phyloP scores from a whole-genome alignment of 2,329 filamentous ascomycete genomes.

The Fusarium marasasianum region DNA sequence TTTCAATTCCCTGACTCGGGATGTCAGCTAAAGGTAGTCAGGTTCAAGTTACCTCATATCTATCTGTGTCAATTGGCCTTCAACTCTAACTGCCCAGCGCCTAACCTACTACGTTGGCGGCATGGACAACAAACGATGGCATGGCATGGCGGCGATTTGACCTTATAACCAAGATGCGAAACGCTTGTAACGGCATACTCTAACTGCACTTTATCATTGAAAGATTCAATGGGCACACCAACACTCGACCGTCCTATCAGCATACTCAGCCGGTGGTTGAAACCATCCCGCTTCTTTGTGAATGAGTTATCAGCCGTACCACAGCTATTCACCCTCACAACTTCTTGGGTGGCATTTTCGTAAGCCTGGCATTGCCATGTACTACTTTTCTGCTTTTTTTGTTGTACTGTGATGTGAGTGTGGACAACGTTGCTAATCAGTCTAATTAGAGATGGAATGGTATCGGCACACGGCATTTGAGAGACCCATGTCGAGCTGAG shows the following conservation, averaged over 20 bases:
- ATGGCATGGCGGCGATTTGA: background rate
- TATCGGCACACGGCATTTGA: background rate
- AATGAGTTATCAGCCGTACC: background rate
- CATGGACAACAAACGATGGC: background rate
- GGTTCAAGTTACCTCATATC: background rate
- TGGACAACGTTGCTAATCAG: background rate
- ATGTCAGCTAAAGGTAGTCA: background rate
- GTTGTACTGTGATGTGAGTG: background rate
- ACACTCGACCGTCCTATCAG: background rate
- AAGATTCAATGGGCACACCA: background rate
- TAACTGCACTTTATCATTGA: background rate
- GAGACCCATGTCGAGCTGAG: conserved; percentile 16
- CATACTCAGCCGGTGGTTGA: background rate
- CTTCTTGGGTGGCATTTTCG: background rate
- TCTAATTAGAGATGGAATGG: background rate
- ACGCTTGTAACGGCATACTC: background rate
- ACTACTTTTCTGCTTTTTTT: background rate
- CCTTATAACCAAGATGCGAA: background rate
- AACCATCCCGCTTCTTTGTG: background rate
- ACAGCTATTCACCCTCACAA: background rate
- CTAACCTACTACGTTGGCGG: background rate
- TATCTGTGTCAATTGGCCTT: background rate
- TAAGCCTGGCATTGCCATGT: background rate
- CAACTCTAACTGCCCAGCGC: too few species aligned
- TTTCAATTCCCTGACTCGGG: background rate